Conservation (phyloP, 176 grass and related monocot genomes). For the Lolium perenne region DNA sequence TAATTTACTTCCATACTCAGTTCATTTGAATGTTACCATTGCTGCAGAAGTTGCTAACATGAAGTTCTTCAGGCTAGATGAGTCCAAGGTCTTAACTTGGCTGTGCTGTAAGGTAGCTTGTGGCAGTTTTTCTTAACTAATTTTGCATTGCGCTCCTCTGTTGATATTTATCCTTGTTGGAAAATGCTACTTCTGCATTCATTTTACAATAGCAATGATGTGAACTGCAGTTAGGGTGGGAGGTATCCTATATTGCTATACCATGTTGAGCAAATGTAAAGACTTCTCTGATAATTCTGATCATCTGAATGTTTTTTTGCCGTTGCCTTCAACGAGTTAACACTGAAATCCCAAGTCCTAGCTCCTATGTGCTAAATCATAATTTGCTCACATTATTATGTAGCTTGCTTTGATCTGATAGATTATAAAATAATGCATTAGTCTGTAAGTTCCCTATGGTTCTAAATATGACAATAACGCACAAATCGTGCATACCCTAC, state of each 20-base stretch:
- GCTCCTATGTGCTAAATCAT: neutral
- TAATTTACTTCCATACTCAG: slow-evolving; percentile 6
- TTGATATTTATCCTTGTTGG: slow-evolving; percentile 1
- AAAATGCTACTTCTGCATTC: neutral
- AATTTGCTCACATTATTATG: neutral
- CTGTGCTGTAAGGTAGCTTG: slow-evolving; percentile 85
- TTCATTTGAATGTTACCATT: slow-evolving; percentile 40
- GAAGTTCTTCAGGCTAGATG: slow-evolving; percentile 84
- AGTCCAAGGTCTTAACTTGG: slow-evolving; percentile 92
- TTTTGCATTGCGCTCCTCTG: neutral
- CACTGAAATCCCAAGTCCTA: slow-evolving; percentile 9
- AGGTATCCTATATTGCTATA: slow-evolving; percentile 12
- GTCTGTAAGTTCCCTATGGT: neutral
- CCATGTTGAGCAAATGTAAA: slow-evolving; percentile 2
- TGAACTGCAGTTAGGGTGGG: slow-evolving; percentile 30
- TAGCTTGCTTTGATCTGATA: slow-evolving; percentile 19
- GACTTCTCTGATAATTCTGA: slow-evolving; percentile 3
- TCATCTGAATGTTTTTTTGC: neutral
- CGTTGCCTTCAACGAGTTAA: neutral
- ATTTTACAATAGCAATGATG: slow-evolving; percentile 11
- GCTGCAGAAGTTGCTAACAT: slow-evolving; percentile 80
- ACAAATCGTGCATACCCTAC: neutral
- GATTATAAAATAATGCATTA: neutral
- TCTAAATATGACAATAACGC: neutral
- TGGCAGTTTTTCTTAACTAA: slow-evolving; percentile 19